Evolutionary conservation across 2,329 filamentous ascomycete genomes (phyloP).

Genomic region (Stemphylium vesicarium): DNA sequence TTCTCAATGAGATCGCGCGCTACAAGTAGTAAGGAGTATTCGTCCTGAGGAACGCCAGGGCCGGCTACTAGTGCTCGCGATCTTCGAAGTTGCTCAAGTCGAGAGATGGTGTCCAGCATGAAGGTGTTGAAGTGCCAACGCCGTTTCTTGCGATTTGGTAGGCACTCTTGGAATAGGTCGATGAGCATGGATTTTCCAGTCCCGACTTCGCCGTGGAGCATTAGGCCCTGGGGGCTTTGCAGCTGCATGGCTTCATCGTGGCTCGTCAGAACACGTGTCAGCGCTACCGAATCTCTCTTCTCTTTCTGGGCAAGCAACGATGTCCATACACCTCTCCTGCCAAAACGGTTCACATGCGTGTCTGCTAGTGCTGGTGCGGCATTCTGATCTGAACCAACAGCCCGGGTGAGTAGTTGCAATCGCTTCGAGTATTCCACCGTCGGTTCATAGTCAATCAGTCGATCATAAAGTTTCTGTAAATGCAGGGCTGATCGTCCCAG

Average conservation of each 20-base stretch:
- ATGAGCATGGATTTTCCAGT: constrained; percentile 87
- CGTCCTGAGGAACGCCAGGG: constrained; percentile 48
- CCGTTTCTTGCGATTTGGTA: constrained; percentile 75
- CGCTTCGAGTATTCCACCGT: constrained; percentile 71
- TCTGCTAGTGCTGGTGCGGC: constrained; percentile 30
- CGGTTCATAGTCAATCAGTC: constrained; percentile 80
- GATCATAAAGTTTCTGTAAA: constrained; percentile 76
- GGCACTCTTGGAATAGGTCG: constrained; percentile 77
- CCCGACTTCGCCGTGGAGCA: constrained; percentile 81
- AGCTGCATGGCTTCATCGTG: constrained; percentile 75
- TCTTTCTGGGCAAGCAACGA: constrained; percentile 62
- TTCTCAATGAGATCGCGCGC: constrained; percentile 77
- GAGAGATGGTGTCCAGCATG: constrained; percentile 78
- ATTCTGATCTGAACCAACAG: constrained; percentile 43
- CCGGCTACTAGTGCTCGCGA: constrained; percentile 31
- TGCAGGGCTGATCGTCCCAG: constrained; percentile 63
- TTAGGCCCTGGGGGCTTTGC: constrained; percentile 74
- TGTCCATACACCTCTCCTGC: constrained; percentile 59
- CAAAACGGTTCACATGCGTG: constrained; percentile 27
- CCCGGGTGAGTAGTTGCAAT: constrained; percentile 64
- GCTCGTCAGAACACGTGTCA: constrained; percentile 72
- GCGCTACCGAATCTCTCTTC: constrained; percentile 61
- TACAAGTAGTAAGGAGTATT: constrained; percentile 75
- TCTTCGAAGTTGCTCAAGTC: constrained; percentile 69
- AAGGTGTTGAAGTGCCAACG: constrained; percentile 87